A percentile compares a stretch with the other conserved stretches of the same genome.
Conservation (phyloP, 225 moss, liverwort and hornwort genomes). For the Sphagnum contortum region DNA sequence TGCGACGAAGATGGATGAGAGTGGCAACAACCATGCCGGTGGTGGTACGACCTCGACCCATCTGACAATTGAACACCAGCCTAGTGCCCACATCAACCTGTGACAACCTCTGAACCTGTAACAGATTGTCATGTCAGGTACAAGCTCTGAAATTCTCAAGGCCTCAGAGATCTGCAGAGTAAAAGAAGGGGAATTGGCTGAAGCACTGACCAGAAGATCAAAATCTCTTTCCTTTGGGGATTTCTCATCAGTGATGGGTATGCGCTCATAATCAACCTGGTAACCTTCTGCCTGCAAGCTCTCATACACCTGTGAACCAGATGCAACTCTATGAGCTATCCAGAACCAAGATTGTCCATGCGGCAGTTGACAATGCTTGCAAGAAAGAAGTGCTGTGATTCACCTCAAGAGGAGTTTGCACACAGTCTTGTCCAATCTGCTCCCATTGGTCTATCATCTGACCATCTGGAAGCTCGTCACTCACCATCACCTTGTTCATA, state of each 20-base stretch:
- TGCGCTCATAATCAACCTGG: slow-evolving; percentile 89
- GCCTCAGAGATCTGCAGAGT: not conserved
- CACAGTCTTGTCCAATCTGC: slow-evolving; percentile 76
- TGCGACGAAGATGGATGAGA: slow-evolving; percentile 78
- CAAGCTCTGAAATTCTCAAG: not conserved
- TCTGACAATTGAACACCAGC: slow-evolving; percentile 94
- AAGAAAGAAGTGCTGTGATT: not conserved
- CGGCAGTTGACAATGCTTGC: not conserved
- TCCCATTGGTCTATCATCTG: slow-evolving; percentile 99
- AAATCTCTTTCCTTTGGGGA: slow-evolving; percentile 99
- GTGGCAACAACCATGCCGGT: slow-evolving; percentile 99
- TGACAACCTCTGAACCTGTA: slow-evolving; percentile 94
- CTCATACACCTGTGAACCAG: slow-evolving; percentile 74
- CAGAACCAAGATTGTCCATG: too few relatives aligned
- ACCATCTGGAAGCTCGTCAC: slow-evolving; percentile 98
- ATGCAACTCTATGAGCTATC: not conserved
- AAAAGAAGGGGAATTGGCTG: not conserved
- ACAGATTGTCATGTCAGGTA: not conserved
- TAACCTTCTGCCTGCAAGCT: slow-evolving; percentile 92
- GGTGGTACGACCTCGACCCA: slow-evolving; percentile 98
- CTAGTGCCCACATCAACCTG: slow-evolving; percentile 73
- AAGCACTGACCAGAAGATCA: slow-evolving; percentile 66
- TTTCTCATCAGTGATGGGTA: slow-evolving; percentile 98
- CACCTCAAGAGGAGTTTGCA: slow-evolving; percentile 92
- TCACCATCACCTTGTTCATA: slow-evolving; percentile 92